Evolutionary conservation across 73 alveolate genomes (phyloP), one percentile per base, ranked within the genome.

Genomic region (Blepharisma stoltei): DNA sequence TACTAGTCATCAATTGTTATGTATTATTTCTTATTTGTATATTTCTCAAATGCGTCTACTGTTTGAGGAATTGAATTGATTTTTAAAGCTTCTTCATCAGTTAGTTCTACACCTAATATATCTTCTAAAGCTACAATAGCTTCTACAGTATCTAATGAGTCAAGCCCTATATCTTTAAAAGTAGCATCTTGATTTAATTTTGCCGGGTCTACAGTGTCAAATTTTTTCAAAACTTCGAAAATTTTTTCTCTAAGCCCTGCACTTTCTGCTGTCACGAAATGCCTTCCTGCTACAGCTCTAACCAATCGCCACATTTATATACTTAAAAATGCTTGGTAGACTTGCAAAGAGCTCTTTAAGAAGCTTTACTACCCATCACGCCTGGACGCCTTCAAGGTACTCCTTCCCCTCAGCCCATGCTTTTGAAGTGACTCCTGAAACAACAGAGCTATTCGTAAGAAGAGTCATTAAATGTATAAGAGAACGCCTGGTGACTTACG

Each of bases 391-490:
- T 0, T 32, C 41, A 32, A 32, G 3, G 41, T 32, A 32, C 41
- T 32, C 41, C 41, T 32, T 32, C 41, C 41, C 41, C 3, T 32
- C 41, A 3, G 3, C 41, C 41, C 67, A 52, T 52, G 67, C 67
- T n/a, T 52, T 52, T 52, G 67, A 52, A 52, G 67, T 20, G 18
- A 52, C 18, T n/a, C 67, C 67, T 52, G 65, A 69, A 43, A 69
- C 20, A 9, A 25, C 88, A 5, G 88, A 84, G 41, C 82, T 88
- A 47, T 23, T 84, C 9, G 92, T 88, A 6, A 93, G 89, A 88
- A 77, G 98, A 78, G 86, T 93, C 76, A 87, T 93, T 47, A 88
- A 88, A 47, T 83, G 87, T 37, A 90, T 87, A 8, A 96, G 97
- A 5, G 94, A 90, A 83, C 77, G 97, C 78, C 87, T 93, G 50